A percentile compares a stretch with the other conserved stretches of the same genome.
Evolutionary conservation across 169 alveolate genomes (phyloP).

Genomic region (Blepharisma undulans): DNA sequence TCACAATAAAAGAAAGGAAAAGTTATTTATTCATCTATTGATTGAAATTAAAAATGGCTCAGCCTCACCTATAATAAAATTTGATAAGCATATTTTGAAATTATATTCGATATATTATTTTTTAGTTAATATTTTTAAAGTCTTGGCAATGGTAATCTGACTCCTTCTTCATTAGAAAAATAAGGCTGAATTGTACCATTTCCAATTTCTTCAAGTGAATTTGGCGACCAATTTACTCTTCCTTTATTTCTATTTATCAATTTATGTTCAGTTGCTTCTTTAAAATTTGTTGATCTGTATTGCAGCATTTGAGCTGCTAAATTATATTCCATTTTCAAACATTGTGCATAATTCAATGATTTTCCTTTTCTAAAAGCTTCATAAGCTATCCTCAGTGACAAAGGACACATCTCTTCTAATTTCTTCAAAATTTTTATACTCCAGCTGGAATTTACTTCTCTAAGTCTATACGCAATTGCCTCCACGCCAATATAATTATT

Average conservation of each 20-base stretch:
- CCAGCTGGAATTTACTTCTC: conserved; percentile 13
- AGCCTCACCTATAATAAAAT: no score
- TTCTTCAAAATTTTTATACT: conserved; percentile 48
- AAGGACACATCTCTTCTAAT: conserved; percentile 49
- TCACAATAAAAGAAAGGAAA: no score
- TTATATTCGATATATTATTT: no score
- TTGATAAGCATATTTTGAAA: no score
- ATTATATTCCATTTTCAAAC: conserved; percentile 11
- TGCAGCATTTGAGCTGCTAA: neutral
- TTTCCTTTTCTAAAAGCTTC: conserved; percentile 71
- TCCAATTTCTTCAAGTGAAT: neutral
- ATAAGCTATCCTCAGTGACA: conserved; percentile 62
- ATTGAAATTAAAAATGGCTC: no score
- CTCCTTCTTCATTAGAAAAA: neutral
- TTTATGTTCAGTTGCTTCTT: neutral
- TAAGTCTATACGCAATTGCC: neutral
- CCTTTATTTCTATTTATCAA: neutral
- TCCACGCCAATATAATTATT: conserved; percentile 40
- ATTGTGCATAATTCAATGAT: neutral
- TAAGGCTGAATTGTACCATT: neutral
- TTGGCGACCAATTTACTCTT: neutral
- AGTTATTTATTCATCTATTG: no score
- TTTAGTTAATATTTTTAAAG: no score
- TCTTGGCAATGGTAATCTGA: neutral
- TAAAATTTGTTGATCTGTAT: neutral